These are phyloP conservation scores for Suhomyces panamericanus DNA, from an alignment of 1,139 yeast genomes.

Conservation along the genomic window DNA sequence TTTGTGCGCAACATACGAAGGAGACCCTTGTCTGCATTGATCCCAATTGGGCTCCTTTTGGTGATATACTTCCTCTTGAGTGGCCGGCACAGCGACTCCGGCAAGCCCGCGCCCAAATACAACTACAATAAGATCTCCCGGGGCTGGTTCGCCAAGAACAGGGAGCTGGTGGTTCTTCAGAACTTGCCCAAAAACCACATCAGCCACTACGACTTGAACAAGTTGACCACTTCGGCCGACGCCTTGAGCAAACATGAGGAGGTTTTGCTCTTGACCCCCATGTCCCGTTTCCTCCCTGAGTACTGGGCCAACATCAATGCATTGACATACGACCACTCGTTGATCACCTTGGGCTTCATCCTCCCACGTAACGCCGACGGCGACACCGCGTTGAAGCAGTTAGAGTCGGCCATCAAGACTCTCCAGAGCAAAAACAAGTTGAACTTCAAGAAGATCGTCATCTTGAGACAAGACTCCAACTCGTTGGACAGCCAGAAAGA, in stretches of 20 bases:
- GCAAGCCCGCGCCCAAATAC: conserved; percentile 39
- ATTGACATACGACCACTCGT: conserved; percentile 78
- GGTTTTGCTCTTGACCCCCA: conserved; percentile 81
- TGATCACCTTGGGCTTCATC: conserved; percentile 86
- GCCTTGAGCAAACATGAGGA: conserved; percentile 77
- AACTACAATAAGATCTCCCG: conserved; percentile 50
- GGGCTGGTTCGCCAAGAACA: conserved; percentile 48
- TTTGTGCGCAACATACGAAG: conserved; percentile 59
- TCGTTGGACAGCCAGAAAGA: conserved; percentile 69
- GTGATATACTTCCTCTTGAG: conserved; percentile 46
- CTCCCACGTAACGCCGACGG: conserved; percentile 82
- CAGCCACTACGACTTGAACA: conserved; percentile 80
- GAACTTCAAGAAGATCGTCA: conserved; percentile 76
- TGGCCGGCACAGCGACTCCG: conserved; percentile 22
- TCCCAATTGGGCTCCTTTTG: conserved; percentile 45
- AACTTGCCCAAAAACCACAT: conserved; percentile 76
- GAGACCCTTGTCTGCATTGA: conserved; percentile 50
- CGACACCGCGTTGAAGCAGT: conserved; percentile 65
- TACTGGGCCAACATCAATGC: conserved; percentile 84
- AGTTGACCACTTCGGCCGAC: conserved; percentile 64
- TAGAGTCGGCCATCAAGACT: conserved; percentile 70
- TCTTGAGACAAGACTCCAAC: conserved; percentile 86
- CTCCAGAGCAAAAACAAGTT: conserved; percentile 52
- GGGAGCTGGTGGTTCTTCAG: conserved; percentile 54
- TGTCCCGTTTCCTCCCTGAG: conserved; percentile 77